These are phyloP conservation scores for Phytophthora rubi DNA, from an alignment of 352 stramenopile genomes.

Conservation along the genomic window DNA sequence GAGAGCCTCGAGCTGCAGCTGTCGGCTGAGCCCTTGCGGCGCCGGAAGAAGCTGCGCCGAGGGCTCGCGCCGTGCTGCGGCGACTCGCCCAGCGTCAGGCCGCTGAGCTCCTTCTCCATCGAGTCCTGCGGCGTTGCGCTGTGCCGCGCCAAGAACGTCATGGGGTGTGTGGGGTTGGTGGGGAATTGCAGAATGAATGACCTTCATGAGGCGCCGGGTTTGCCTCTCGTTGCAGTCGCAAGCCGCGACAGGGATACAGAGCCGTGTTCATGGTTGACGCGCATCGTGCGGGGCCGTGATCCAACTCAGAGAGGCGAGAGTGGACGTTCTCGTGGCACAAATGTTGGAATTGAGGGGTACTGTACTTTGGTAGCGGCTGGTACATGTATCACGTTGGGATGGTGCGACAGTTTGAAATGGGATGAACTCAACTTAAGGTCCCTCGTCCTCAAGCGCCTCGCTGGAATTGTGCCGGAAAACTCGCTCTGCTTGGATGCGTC, in stretches of 20 bases:
- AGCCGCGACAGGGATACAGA: constrained; percentile 15
- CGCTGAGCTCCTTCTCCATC: constrained; percentile 40
- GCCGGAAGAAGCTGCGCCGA: constrained; percentile 29
- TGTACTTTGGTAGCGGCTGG: too few species aligned
- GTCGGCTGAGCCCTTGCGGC: constrained; percentile 24
- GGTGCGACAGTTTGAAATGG: background rate
- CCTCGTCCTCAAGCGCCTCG: background rate
- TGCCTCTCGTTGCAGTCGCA: background rate
- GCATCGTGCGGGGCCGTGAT: constrained; percentile 17
- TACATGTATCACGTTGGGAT: too few species aligned
- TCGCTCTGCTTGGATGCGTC: constrained; percentile 9
- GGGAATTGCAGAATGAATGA: constrained; percentile 28
- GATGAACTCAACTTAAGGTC: background rate
- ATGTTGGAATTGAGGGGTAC: background rate
- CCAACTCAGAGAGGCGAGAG: background rate
- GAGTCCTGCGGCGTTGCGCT: constrained; percentile 12
- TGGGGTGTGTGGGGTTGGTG: constrained; percentile 1
- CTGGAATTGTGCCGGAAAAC: background rate
- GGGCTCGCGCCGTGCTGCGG: constrained; percentile 25
- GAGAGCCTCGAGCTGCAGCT: constrained; percentile 14
- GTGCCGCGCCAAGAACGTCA: constrained; percentile 19
- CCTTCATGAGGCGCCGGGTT: background rate
- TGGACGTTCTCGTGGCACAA: background rate
- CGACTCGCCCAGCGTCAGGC: constrained; percentile 32
- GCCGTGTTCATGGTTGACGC: constrained; percentile 16